phyloP scores from a whole-genome alignment of 1,284 basidiomycete species.

The Grifola frondosa region DNA sequence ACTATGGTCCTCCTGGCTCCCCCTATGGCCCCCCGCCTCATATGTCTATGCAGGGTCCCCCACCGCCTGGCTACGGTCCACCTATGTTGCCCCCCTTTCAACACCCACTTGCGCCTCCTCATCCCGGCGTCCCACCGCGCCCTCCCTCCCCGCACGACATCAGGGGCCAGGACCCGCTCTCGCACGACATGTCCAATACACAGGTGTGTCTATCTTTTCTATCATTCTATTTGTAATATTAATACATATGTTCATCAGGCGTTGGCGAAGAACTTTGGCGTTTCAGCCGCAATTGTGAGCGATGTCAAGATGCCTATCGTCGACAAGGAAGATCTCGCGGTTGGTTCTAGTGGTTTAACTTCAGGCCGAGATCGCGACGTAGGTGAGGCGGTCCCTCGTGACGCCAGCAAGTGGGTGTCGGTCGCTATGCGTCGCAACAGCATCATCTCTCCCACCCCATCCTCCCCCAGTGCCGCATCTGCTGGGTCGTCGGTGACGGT shows the following conservation, averaged over 20 bases:
- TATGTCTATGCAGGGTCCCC: constrained; percentile 49
- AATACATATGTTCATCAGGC: constrained; percentile 37
- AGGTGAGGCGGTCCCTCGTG: constrained; percentile 58
- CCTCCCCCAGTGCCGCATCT: constrained; percentile 22
- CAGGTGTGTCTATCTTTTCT: constrained; percentile 38
- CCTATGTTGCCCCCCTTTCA: constrained; percentile 57
- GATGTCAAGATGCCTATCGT: constrained; percentile 54
- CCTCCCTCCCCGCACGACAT: constrained; percentile 42
- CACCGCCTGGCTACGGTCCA: constrained; percentile 46
- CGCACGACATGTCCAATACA: constrained; percentile 72
- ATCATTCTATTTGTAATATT: constrained; percentile 3
- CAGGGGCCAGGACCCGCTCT: constrained; percentile 72
- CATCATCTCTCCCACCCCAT: constrained; percentile 13
- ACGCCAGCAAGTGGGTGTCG: constrained; percentile 58
- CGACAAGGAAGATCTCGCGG: constrained; percentile 72
- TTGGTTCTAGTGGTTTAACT: constrained; percentile 65
- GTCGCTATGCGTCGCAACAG: constrained; percentile 48
- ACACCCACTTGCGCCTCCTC: constrained; percentile 37
- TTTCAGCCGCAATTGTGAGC: constrained; percentile 64
- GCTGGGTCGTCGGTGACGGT: constrained; percentile 35
- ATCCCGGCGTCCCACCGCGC: constrained; percentile 31
- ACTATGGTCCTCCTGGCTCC: constrained; percentile 33
- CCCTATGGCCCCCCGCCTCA: constrained; percentile 33
- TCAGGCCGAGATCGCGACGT: constrained; percentile 67
- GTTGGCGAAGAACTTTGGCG: constrained; percentile 76